A percentile compares a stretch with the other conserved stretches of the same genome.
Evolutionary conservation across 495 filamentous ascomycete species (phyloP).

Genomic region (Penicillium cataractarum): DNA sequence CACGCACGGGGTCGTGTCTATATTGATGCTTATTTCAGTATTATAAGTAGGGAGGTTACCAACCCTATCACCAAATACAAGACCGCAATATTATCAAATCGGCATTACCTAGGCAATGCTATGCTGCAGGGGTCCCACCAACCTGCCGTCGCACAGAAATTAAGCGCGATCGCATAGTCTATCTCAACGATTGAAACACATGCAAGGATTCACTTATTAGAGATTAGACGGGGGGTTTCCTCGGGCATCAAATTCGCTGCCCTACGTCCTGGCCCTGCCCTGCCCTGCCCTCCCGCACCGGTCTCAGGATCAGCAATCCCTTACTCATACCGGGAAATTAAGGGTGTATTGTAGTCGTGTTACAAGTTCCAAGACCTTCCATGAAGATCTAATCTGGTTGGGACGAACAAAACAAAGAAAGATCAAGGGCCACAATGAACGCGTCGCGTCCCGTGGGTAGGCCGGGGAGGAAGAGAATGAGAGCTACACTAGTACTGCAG

Average conservation of each 20-base stretch:
- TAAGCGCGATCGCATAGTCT: constrained; percentile 10
- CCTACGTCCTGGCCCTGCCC: background rate
- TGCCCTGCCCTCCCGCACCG: background rate
- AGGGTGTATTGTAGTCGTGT: background rate
- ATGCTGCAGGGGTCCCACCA: constrained; percentile 12
- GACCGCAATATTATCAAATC: too few species aligned
- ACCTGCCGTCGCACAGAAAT: constrained; percentile 11
- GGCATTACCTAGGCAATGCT: constrained; percentile 12
- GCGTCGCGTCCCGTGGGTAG: constrained; percentile 9
- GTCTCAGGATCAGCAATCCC: constrained; percentile 16
- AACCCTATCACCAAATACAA: too few species aligned
- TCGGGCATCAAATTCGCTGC: background rate
- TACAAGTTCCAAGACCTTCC: background rate
- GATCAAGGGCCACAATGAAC: background rate
- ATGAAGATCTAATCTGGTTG: background rate
- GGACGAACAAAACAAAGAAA: background rate
- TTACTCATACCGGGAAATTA: constrained; percentile 17
- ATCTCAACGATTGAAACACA: constrained; percentile 5
- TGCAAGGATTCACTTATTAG: constrained; percentile 7
- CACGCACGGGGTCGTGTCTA: background rate
- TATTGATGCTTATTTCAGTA: constrained; percentile 6
- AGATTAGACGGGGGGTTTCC: too few species aligned
- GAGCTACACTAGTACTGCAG: background rate
- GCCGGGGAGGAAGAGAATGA: constrained; percentile 2
- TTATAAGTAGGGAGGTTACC: too few species aligned